Evolutionary conservation across 345 rosid species (phyloP), one percentile per base, ranked within the genome.

Genomic region (Pistacia atlantica): DNA sequence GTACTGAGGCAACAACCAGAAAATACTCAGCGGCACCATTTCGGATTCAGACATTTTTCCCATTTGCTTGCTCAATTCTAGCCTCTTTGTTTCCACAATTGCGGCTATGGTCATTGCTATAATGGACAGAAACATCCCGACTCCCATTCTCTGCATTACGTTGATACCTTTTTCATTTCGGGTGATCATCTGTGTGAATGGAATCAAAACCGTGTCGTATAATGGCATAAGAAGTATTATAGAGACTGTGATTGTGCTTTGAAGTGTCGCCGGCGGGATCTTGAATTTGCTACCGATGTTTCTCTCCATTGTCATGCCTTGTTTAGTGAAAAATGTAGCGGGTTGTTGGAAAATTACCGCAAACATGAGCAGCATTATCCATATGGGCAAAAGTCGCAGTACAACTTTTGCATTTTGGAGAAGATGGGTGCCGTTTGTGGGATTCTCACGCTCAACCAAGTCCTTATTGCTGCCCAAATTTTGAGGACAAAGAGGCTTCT

Each of bases 331-430:
- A 76, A 95, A 95, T 1, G 99, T 95, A 0, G 91, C 86, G 0
- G 98, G 99, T 70, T 87, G 99, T 51, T 91, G 95, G 83, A 93
- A 95, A 75, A 95, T 90, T 52, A 95, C 93, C 0, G 99, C 99
- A 71, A 93, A 95, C 87, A 87, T 88, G 2, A 95, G 89, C 31
- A 95, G 98, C 91, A 87, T 89, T 60, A 90, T 83, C 99, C 99
- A 95, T 33, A 95, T 90, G 1, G 99, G 99, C 73, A 95, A 57
- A 48, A 95, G 86, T 71, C 92, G 81, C 16, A 88, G 69, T 3
- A 93, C 71, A 54, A 85, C 76, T 79, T 81, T 90, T 0, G 79
- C 74, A 69, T 90, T 95, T 80, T 83, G 78, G 0, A 84, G 70
- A 51, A 78, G 58, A 12, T 67, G 71, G 49, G 46, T 79, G 70